A percentile compares a stretch with the other conserved stretches of the same genome.
Conservation (phyloP, 148 eudicot genomes). For the Rhododendron ovatum region DNA sequence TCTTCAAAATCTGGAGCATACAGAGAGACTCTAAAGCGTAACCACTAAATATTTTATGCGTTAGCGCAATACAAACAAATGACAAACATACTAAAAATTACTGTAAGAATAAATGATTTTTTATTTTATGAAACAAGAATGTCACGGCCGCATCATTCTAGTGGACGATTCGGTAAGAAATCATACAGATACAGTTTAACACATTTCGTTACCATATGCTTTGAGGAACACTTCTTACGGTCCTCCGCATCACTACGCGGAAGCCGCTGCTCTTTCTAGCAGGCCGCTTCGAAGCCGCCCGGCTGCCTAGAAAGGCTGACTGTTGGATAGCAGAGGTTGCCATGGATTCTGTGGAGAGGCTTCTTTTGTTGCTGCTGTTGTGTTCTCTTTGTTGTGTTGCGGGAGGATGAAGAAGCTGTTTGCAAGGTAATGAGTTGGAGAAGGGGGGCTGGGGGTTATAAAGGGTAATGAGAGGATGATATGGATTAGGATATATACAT, state of each 20-base stretch:
- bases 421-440: neutral
- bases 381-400: neutral
- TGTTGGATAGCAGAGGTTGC: constrained; percentile 21
- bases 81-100: neutral
- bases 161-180: neutral
- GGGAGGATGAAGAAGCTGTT: constrained; percentile 3
- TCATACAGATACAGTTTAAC: neutral
- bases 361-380: neutral
- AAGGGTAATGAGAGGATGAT: constrained; percentile 19
- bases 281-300: constrained; percentile 18
- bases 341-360: neutral
- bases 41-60: no score
- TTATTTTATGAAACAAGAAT: neutral
- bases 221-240: constrained; percentile 28
- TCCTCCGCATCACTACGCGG: constrained; percentile 24
- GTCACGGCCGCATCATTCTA: neutral
- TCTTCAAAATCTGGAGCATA: neutral
- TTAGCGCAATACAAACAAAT: neutral
- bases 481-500: constrained; percentile 43
- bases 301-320: constrained; percentile 26
- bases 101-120: neutral
- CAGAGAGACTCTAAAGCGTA: no score
- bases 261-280: constrained; percentile 20
- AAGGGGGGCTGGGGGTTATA: neutral
- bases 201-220: constrained; percentile 26